These are phyloP conservation scores for Graphilbum ipis-grandicollis DNA, from an alignment of 2,329 filamentous ascomycete genomes.

Conservation along the genomic window DNA sequence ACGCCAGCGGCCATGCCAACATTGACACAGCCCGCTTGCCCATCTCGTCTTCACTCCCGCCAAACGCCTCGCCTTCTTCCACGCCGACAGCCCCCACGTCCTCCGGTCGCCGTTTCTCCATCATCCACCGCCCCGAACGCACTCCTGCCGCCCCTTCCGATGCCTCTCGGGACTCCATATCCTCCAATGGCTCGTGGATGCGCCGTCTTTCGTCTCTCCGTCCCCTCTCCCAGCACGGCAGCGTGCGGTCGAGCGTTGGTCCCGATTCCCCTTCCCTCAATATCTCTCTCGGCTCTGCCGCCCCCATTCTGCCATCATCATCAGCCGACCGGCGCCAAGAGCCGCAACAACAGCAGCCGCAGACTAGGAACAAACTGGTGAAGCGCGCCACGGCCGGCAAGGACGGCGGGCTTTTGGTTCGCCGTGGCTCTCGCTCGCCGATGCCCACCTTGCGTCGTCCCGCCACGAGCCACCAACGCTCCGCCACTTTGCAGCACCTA, in stretches of 20 bases:
- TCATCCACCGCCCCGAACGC: constrained; percentile 20
- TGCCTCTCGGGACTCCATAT: constrained; percentile 35
- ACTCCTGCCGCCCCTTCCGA: no score
- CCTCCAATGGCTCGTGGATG: constrained; percentile 54
- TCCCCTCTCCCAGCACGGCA: constrained; percentile 46
- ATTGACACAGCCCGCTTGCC: no score
- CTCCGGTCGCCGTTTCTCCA: constrained; percentile 23
- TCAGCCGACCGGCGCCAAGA: no score
- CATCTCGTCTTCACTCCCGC: constrained; percentile 2
- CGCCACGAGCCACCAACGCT: constrained; percentile 64
- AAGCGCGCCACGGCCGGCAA: constrained; percentile 49
- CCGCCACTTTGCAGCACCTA: constrained; percentile 47
- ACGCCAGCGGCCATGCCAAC: constrained; percentile 7
- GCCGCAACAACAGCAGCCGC: constrained; percentile 16
- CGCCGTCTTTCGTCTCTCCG: constrained; percentile 53
- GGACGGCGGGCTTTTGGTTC: constrained; percentile 22
- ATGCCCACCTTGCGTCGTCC: constrained; percentile 52
- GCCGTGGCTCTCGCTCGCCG: constrained; percentile 38
- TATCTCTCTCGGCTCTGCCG: constrained; percentile 48
- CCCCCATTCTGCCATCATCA: constrained; percentile 44
- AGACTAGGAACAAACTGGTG: constrained; percentile 58
- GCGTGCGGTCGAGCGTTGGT: constrained; percentile 44
- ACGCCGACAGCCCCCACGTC: constrained; percentile 21
- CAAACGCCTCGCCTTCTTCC: constrained; percentile 5
- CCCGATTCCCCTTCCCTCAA: constrained; percentile 48